A percentile compares a stretch with the other conserved stretches of the same genome.
phyloP scores from a whole-genome alignment of 306 rosid species.

The Amphicarpaea edgeworthii region DNA sequence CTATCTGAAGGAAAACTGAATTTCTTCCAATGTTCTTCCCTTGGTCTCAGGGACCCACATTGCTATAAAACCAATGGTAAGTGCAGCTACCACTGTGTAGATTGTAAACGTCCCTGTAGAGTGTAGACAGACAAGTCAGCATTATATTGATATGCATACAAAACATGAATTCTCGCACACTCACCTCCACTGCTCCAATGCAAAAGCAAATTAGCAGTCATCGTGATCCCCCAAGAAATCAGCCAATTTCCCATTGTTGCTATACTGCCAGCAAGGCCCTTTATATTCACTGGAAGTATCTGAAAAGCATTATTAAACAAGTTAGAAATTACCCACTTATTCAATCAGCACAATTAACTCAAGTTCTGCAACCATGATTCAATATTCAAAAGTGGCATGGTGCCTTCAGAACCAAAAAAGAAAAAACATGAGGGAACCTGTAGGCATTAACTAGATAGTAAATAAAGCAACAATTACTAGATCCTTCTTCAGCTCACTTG shows the following conservation, averaged over 20 bases:
- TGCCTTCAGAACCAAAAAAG: conserved; percentile 23
- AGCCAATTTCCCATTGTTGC: conserved; percentile 87
- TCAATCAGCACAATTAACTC: conserved; percentile 17
- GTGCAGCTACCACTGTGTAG: conserved; percentile 63
- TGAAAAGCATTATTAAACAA: conserved; percentile 50
- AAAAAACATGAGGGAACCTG: too few species aligned
- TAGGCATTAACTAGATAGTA: too few species aligned
- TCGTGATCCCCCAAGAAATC: conserved; percentile 61
- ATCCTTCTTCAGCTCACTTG: neutral
- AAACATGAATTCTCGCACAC: conserved; percentile 3
- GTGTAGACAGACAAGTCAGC: conserved; percentile 49
- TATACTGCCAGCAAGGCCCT: conserved; percentile 80
- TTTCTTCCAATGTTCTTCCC: conserved; percentile 88
- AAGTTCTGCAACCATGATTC: conserved; percentile 17
- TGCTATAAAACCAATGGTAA: conserved; percentile 60
- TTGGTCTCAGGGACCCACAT: conserved; percentile 86
- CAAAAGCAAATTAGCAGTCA: conserved; percentile 85
- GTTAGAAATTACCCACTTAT: neutral
- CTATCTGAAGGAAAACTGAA: conserved; percentile 75
- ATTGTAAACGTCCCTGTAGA: conserved; percentile 72
- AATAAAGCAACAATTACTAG: neutral
- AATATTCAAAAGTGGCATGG: conserved; percentile 24
- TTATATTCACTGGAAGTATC: conserved; percentile 82
- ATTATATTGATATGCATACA: conserved; percentile 16
- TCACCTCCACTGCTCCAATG: conserved; percentile 77